phyloP scores from a whole-genome alignment of 2,329 filamentous ascomycete species.

The Trichoderma koningiopsis region DNA sequence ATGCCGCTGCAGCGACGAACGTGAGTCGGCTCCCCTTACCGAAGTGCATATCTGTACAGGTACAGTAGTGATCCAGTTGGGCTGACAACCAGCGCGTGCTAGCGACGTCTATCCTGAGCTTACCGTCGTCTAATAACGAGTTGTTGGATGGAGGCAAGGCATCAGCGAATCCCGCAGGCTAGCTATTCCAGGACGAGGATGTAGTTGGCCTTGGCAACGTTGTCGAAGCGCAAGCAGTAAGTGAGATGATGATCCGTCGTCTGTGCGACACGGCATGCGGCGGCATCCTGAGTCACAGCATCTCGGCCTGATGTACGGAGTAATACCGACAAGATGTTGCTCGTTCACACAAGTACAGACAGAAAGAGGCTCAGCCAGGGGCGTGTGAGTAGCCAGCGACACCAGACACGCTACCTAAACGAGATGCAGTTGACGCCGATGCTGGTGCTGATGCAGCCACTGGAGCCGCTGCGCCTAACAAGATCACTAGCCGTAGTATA shows the following conservation, averaged over 20 bases:
- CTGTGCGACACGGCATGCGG: background rate
- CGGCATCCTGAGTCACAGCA: background rate
- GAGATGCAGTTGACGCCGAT: no score
- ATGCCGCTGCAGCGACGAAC: slow-evolving; percentile 56
- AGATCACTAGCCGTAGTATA: background rate
- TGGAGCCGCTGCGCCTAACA: background rate
- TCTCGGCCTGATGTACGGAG: background rate
- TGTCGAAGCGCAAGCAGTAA: background rate
- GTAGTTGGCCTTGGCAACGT: slow-evolving; percentile 1
- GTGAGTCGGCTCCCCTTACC: slow-evolving; percentile 43
- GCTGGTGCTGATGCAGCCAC: background rate
- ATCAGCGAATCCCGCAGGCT: background rate
- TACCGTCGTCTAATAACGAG: background rate
- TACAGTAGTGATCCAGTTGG: background rate
- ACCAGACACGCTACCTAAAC: background rate
- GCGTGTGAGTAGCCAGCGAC: background rate
- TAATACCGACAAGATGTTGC: background rate
- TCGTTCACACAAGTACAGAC: background rate
- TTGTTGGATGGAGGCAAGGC: background rate
- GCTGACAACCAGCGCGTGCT: slow-evolving; percentile 2
- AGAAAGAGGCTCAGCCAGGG: background rate
- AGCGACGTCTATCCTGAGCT: slow-evolving; percentile 24
- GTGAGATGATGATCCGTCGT: background rate
- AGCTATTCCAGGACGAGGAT: background rate
- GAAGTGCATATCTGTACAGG: background rate